Evolutionary conservation across 805 yeast species (phyloP).

Genomic region (Maudiozyma barnettii): DNA sequence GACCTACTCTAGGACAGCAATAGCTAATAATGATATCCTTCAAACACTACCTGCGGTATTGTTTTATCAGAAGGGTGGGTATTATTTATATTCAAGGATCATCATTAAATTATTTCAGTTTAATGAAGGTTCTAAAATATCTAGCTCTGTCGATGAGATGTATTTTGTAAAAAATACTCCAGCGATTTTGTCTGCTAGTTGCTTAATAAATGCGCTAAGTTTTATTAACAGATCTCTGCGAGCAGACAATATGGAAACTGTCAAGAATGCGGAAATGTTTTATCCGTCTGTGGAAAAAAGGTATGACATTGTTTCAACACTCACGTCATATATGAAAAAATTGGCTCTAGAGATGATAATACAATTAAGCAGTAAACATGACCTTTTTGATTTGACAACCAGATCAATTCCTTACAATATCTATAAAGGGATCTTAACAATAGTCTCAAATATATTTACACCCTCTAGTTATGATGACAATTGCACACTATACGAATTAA

Average conservation of each 20-base stretch:
- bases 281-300: slow-evolving; percentile 16
- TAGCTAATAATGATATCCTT: slow-evolving; percentile 23
- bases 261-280: slow-evolving; percentile 16
- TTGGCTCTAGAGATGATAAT: slow-evolving; percentile 16
- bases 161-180: slow-evolving; percentile 31
- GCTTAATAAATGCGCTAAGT: slow-evolving; percentile 36
- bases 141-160: slow-evolving; percentile 29
- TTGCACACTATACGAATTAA: slow-evolving; percentile 17
- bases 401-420: slow-evolving; percentile 31
- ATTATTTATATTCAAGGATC: slow-evolving; percentile 20
- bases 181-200: slow-evolving; percentile 31
- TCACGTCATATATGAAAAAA: slow-evolving; percentile 17
- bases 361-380: slow-evolving; percentile 13
- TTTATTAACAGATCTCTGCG: slow-evolving; percentile 39
- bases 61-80: slow-evolving; percentile 46
- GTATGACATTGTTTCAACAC: slow-evolving; percentile 17
- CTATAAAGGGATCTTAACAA: slow-evolving; percentile 37
- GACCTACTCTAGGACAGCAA: slow-evolving; percentile 25
- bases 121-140: slow-evolving; percentile 16
- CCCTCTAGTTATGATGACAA: slow-evolving; percentile 14
- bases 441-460: slow-evolving; percentile 36
- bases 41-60: slow-evolving; percentile 35
- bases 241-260: slow-evolving; percentile 27
- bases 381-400: slow-evolving; percentile 20
- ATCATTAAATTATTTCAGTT: slow-evolving; percentile 16